These are phyloP conservation scores for Colletotrichum ledebouriae DNA, from an alignment of 2,329 filamentous ascomycete species.

Conservation along the genomic window DNA sequence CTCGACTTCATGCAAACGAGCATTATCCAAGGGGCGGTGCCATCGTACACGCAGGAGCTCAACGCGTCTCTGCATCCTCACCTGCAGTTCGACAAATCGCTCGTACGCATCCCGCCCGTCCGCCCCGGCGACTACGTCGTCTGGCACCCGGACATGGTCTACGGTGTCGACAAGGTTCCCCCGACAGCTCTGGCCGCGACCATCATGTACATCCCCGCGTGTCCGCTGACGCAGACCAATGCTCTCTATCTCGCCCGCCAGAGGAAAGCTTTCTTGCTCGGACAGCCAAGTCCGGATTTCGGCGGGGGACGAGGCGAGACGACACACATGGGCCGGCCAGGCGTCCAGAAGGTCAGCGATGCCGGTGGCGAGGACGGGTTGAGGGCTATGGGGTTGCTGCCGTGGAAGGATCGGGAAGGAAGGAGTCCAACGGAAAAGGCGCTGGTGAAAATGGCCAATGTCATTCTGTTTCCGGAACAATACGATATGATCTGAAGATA, in stretches of 20 bases:
- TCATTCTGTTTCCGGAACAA: constrained; percentile 57
- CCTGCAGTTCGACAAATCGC: constrained; percentile 73
- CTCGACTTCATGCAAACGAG: constrained; percentile 60
- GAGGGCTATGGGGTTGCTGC: constrained; percentile 57
- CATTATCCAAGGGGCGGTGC: constrained; percentile 78
- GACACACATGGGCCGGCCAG: constrained; percentile 51
- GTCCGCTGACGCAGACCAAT: constrained; percentile 67
- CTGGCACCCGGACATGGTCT: constrained; percentile 80
- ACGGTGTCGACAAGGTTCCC: constrained; percentile 73
- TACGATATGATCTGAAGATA: constrained; percentile 48
- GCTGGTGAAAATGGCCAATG: constrained; percentile 55
- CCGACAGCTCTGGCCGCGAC: constrained; percentile 43
- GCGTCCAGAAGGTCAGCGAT: constrained; percentile 55
- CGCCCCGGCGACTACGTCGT: constrained; percentile 81
- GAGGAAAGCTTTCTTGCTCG: constrained; percentile 59
- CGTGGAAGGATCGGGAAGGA: constrained; percentile 56
- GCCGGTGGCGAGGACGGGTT: constrained; percentile 56
- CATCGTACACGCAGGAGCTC: constrained; percentile 79
- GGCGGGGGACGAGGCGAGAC: constrained; percentile 52
- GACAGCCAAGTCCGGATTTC: constrained; percentile 58
- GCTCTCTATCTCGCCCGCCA: constrained; percentile 69
- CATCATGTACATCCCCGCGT: constrained; percentile 57
- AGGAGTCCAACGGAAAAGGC: constrained; percentile 50
- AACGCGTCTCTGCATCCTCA: constrained; percentile 79
- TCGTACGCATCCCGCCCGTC: constrained; percentile 78